Evolutionary conservation across 495 filamentous ascomycete species (phyloP).

Genomic region (Penicillium paxilli): DNA sequence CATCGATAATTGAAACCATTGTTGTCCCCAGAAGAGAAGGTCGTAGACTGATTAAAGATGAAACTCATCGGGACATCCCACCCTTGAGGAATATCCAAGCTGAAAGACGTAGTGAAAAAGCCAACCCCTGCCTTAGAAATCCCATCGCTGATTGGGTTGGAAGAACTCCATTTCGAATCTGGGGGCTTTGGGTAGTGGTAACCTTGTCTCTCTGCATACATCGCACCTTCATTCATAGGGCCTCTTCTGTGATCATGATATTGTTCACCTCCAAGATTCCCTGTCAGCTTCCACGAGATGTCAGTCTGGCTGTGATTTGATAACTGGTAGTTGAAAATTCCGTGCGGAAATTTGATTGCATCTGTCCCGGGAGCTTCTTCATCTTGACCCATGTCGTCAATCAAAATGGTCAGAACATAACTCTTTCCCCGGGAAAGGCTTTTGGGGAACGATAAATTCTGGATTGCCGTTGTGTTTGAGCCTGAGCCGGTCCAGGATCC

Average conservation of each 20-base stretch:
- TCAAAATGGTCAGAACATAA: conserved; percentile 61
- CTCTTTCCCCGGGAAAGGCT: conserved; percentile 49
- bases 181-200: conserved; percentile 61
- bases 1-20: conserved; percentile 42
- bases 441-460: conserved; percentile 5
- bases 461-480: conserved; percentile 6
- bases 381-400: conserved; percentile 69
- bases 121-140: conserved; percentile 50
- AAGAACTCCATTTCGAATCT: conserved; percentile 33
- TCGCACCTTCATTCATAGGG: conserved; percentile 69
- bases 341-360: conserved; percentile 64
- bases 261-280: conserved; percentile 67
- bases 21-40: neutral
- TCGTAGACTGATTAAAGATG: conserved; percentile 39
- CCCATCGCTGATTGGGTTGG: conserved; percentile 44
- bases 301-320: conserved; percentile 34
- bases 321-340: conserved; percentile 58
- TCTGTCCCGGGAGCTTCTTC: conserved; percentile 58
- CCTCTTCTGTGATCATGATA: conserved; percentile 61
- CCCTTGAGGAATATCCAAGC: conserved; percentile 49
- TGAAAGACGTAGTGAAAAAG: conserved; percentile 58
- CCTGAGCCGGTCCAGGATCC: conserved; percentile 51
- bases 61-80: conserved; percentile 62
- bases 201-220: conserved; percentile 65
- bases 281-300: conserved; percentile 69